These are phyloP conservation scores for Hemerocallis citrina DNA, from an alignment of 106 monocot species.

Conservation along the genomic window DNA sequence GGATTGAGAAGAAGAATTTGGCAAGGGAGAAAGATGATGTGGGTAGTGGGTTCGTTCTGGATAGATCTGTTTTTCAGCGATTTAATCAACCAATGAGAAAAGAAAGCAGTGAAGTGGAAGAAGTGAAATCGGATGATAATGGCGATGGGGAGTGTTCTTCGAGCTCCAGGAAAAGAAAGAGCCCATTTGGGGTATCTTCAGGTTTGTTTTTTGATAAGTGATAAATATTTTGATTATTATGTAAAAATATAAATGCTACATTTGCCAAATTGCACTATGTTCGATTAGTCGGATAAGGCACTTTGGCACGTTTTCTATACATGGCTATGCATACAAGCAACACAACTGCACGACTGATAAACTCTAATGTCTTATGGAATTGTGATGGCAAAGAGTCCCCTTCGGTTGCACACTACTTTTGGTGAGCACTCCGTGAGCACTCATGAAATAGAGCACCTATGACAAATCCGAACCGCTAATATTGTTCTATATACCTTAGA, in stretches of 20 bases:
- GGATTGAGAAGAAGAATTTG: slow-evolving; percentile 14
- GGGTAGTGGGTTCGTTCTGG: slow-evolving; percentile 4
- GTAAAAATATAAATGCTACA: background rate
- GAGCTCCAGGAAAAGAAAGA: slow-evolving; percentile 38
- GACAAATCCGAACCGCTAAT: too few species aligned
- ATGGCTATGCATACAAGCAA: too few species aligned
- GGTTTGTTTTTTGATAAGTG: slow-evolving; percentile 2
- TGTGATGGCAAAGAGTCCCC: too few species aligned
- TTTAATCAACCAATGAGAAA: slow-evolving; percentile 20
- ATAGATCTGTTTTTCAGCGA: slow-evolving; percentile 31
- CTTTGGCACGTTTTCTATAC: too few species aligned
- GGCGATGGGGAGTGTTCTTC: background rate
- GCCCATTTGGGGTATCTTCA: slow-evolving; percentile 17
- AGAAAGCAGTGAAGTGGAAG: background rate
- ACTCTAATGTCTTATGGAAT: too few species aligned
- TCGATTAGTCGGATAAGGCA: too few species aligned
- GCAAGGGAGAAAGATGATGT: slow-evolving; percentile 2
- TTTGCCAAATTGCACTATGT: background rate
- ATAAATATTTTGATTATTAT: background rate
- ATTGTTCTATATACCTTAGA: too few species aligned
- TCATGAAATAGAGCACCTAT: too few species aligned
- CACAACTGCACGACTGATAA: too few species aligned
- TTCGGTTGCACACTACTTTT: too few species aligned
- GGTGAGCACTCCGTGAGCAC: too few species aligned
- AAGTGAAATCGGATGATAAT: background rate